Base-by-base conservation (phyloP, 2,329 filamentous ascomycete genomes). In the Phialophora macrospora region DNA sequence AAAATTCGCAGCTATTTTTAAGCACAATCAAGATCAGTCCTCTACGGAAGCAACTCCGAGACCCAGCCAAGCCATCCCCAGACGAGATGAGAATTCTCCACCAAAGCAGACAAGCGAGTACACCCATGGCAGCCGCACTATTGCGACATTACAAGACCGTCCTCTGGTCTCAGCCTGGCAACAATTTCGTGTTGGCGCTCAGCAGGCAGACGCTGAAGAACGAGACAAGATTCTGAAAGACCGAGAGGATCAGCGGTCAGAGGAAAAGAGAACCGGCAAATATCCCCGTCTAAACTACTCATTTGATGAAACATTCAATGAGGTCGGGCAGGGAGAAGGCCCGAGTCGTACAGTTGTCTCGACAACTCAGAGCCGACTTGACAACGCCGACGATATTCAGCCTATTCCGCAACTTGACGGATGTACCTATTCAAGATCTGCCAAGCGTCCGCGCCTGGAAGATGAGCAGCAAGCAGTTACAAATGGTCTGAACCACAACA, bases 1-100 rank as follows among this genome's bases (percentile, higher is more conserved):
- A 80, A 96, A 94, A 75, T 98, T 90, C 75, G 79, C 89, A 0
- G 95, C 93, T 0, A 67, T 82, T 0, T 77, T 88, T 55, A 73
- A 83, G 5, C 81, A 88, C 68, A 75, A 77, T 17, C 73, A 80
- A 14, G 73, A 74, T 28, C 60, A 66, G 4, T 32, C 20, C 14
- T 34, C 56, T 17, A 44, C 26, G 24, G 20, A 38, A 20, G 32
- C n/a, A 17, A 49, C 26, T 41, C 30, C 52, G 20, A 46, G 26
- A 54, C 30, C 38, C 20, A 17, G 12, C 34, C 41, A 3, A 26
- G 8, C 9, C 8, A 14, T 6, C 54, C 20, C 14, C 28, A 26
- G 34, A 17, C 24, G 20, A 22, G 20, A 4, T 14, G 54, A 58
- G n/a, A 28, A 58, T 14, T 22, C 44, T 30, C 34, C n/a, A n/a